Percentiles rank a stretch among this genome's conserved stretches.
Evolutionary conservation across 805 yeast genomes (phyloP).

Genomic region (Kazachstania bromeliacearum): DNA sequence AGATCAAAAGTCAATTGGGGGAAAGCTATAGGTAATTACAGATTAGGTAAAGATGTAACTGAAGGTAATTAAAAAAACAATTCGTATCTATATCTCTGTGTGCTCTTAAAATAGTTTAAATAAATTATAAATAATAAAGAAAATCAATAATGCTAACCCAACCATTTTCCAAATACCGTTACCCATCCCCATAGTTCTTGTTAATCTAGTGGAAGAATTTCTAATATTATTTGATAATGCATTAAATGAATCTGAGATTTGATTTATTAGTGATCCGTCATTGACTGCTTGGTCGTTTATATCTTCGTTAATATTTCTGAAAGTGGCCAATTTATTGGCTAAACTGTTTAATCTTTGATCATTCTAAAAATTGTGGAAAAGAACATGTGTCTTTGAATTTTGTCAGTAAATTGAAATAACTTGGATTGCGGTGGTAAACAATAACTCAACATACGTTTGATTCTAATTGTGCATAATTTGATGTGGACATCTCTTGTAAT

Average conservation of each 20-base stretch:
- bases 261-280: constrained; percentile 35
- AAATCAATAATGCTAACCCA: constrained; percentile 42
- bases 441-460: constrained; percentile 11
- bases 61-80: constrained; percentile 16
- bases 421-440: no score
- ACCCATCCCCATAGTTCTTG: constrained; percentile 49
- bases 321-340: constrained; percentile 55
- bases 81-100: neutral
- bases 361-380: constrained; percentile 33
- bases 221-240: constrained; percentile 40
- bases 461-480: constrained; percentile 27
- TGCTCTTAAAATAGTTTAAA: constrained; percentile 35
- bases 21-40: constrained; percentile 79
- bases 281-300: constrained; percentile 56
- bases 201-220: constrained; percentile 41
- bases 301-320: constrained; percentile 58
- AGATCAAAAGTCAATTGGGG: constrained; percentile 94
- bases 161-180: constrained; percentile 53
- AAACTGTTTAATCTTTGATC: constrained; percentile 53
- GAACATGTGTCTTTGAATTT: neutral
- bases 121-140: constrained; percentile 50
- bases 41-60: constrained; percentile 73
- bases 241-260: constrained; percentile 43
- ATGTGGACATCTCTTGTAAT: constrained; percentile 20
- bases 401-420: neutral